Evolutionary conservation across 805 yeast genomes (phyloP), one percentile per base, ranked within the genome.

Genomic region (Barnettozyma pratensis): DNA sequence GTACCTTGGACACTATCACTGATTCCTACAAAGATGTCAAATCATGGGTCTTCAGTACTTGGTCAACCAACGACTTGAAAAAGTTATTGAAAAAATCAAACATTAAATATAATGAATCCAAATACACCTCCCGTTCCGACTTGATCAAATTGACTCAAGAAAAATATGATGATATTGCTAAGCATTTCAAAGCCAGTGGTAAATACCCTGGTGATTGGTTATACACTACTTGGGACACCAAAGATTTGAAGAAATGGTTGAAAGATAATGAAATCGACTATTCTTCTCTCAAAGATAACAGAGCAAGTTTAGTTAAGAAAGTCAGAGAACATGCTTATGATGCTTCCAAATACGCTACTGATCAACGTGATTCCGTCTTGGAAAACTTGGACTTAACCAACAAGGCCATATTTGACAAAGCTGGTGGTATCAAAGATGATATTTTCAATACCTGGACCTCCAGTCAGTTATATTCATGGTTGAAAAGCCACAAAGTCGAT

Each of bases 381-480:
- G 69, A 71, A 41, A 65, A 73, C 2, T 57, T 78, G 44, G 65
- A 73, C 45, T 52, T 72, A 40, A 61, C 70, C 9, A 58, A 64
- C 40, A 63, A 65, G 45, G 56, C 66, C 6, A 52, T 72, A 4
- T 68, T 68, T 45, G 74, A 74, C 48, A 67, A 66, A 44, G 59
- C 67, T 11, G 74, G 74, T 14, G 49, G 64, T 30, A 56, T 74
- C 50, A 73, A 70, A 54, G 73, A 71, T 36, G 70, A 70, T 37
- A 64, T 75, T 25, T 74, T 79, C 59, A 69, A 77, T 49, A 63
- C 70, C 14, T 80, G 85, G 85, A 63, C 79, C 4, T 69, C 75
- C 28, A 67, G 73, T 5, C 85, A 82, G 56, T 63, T 83, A 50
- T 67, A 71, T 55, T 75, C 74, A 50, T 83, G 86, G 79, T 63